phyloP scores from a whole-genome alignment of 306 rosid species.

The Fragaria ananassa region DNA sequence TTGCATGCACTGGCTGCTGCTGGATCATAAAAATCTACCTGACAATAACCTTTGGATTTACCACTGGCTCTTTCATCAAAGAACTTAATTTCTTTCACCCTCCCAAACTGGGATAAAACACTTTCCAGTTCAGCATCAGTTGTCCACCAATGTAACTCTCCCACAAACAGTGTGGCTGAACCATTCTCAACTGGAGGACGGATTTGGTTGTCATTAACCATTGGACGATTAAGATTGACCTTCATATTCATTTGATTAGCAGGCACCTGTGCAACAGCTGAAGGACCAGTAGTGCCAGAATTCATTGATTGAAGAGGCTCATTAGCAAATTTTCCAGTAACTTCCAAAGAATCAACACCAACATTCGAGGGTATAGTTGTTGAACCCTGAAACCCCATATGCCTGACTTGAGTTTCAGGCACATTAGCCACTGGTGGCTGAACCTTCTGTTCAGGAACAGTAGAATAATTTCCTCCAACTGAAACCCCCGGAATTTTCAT shows the following conservation, averaged over 20 bases:
- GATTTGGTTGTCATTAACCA: slow-evolving; percentile 36
- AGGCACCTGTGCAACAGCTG: slow-evolving; percentile 23
- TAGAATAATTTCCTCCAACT: slow-evolving; percentile 25
- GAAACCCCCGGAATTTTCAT: slow-evolving; percentile 32
- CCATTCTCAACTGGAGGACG: slow-evolving; percentile 35
- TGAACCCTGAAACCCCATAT: slow-evolving; percentile 34
- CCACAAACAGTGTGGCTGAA: slow-evolving; percentile 41
- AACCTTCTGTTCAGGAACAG: slow-evolving; percentile 32
- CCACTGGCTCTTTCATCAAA: slow-evolving; percentile 56
- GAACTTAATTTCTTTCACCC: slow-evolving; percentile 49
- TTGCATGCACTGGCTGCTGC: slow-evolving; percentile 46
- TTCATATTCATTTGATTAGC: slow-evolving; percentile 28
- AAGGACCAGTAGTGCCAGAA: slow-evolving; percentile 26
- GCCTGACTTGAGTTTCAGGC: slow-evolving; percentile 28
- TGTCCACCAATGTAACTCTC: slow-evolving; percentile 62
- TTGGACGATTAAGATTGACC: slow-evolving; percentile 24
- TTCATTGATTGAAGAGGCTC: slow-evolving; percentile 23
- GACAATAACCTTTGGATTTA: slow-evolving; percentile 58
- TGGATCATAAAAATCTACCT: slow-evolving; percentile 42
- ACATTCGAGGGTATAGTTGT: slow-evolving; percentile 17
- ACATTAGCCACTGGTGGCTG: slow-evolving; percentile 20
- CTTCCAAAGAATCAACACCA: slow-evolving; percentile 21
- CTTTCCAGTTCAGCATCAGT: slow-evolving; percentile 48
- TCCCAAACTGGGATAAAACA: slow-evolving; percentile 37
- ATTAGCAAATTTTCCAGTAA: slow-evolving; percentile 20